These are phyloP conservation scores for Hypoxylon cercidicola DNA, from an alignment of 495 filamentous ascomycete genomes.

Conservation along the genomic window DNA sequence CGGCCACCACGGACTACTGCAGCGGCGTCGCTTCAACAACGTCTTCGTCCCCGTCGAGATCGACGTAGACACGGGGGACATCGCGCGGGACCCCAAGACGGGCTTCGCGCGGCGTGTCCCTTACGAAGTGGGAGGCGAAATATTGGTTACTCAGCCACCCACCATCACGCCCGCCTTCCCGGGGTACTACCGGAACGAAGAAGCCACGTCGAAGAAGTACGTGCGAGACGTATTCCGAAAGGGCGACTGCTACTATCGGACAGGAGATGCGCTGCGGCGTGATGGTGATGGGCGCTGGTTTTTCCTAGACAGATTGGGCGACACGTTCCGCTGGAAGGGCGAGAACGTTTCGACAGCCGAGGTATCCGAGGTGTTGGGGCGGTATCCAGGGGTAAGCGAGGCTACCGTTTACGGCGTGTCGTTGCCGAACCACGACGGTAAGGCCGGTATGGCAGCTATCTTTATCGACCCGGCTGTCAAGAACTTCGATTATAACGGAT, in stretches of 20 bases:
- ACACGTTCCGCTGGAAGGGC: slow-evolving; percentile 86
- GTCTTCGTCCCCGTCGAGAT: slow-evolving; percentile 73
- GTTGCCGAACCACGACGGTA: slow-evolving; percentile 75
- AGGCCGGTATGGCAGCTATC: slow-evolving; percentile 75
- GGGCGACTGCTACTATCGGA: slow-evolving; percentile 79
- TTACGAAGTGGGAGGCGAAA: slow-evolving; percentile 78
- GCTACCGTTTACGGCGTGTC: slow-evolving; percentile 83
- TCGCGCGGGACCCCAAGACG: slow-evolving; percentile 70
- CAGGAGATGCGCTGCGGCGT: slow-evolving; percentile 75
- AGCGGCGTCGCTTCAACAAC: slow-evolving; percentile 61
- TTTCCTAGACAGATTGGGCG: slow-evolving; percentile 79
- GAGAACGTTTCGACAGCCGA: slow-evolving; percentile 86
- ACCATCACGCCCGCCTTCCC: slow-evolving; percentile 63
- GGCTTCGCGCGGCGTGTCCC: slow-evolving; percentile 71
- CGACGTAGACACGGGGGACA: slow-evolving; percentile 72
- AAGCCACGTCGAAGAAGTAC: slow-evolving; percentile 76
- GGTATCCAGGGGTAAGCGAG: slow-evolving; percentile 72
- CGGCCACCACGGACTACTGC: slow-evolving; percentile 75
- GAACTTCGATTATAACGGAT: slow-evolving; percentile 63
- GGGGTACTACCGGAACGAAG: slow-evolving; percentile 75
- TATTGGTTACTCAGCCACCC: slow-evolving; percentile 71
- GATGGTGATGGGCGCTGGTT: slow-evolving; percentile 77
- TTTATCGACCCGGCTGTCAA: slow-evolving; percentile 55
- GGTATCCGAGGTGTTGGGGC: slow-evolving; percentile 73
- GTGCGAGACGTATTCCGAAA: slow-evolving; percentile 75